Evolutionary conservation across 345 rosid species (phyloP), one percentile per base, ranked within the genome.

Genomic region (Eucalyptus virginea): DNA sequence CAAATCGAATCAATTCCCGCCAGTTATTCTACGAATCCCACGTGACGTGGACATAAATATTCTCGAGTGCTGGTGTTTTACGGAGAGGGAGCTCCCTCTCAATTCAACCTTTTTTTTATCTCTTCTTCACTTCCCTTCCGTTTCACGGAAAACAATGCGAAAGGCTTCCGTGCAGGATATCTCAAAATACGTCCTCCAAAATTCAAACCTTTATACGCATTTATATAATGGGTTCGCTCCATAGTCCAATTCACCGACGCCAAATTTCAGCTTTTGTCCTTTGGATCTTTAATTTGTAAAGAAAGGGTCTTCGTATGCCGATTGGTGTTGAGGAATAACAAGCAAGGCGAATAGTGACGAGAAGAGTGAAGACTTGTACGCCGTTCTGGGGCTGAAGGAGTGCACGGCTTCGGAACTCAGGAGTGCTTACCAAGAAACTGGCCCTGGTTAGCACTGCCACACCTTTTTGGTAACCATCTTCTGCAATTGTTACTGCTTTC

Each of bases 391-490:
- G 86, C 89, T 97, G 94, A 87, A 92, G 58, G 98, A 95, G 92
- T 97, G 99, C 92, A 72, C 97, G 19, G 92, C 92, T 23, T 42
- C 95, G 86, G 99, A 97, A 93, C 95, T 97, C 89, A 94, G 92
- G 90, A 92, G 89, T 91, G 96, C 99, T 85, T 97, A 97, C 58
- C 91, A 97, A 94, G 95, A 96, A 94, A 90, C 98, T 97, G 92
- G 99, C 95, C 30, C 90, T 95, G 98, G 99, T 97, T 85, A 94
- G 95, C 65, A 45, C 52, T 51, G 81, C 81, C 45, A 37, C 81
- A 11, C 81, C 81, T 37, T 72, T 72, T 72, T 8, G 30, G 83
- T 77, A 37, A 40, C 56, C 80, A 48, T 42, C 44, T 47, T 69
- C 24, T 21, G 42, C 28, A 16, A 45, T 48, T 86, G 86, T 45